These are phyloP conservation scores for Adiantum capillusveneris DNA, from an alignment of 75 land plant species.

Conservation along the genomic window DNA sequence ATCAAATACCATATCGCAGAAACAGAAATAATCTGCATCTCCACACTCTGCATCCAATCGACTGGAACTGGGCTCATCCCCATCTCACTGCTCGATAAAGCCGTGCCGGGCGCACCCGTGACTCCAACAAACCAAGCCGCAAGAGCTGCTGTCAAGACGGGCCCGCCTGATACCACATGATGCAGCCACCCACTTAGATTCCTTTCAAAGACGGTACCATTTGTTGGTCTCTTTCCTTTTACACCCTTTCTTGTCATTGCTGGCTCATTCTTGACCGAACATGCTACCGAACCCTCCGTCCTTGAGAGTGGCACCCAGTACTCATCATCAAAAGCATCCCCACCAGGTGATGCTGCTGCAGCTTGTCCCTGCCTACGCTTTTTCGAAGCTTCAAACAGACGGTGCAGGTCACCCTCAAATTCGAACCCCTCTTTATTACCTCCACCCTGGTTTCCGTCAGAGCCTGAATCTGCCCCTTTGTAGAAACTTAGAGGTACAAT, in stretches of 20 bases:
- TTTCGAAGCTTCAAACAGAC: conserved; percentile 14
- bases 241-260: background rate
- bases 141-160: conserved; percentile 9
- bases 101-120: conserved; percentile 11
- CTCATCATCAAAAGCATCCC: conserved; percentile 4
- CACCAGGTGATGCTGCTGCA: background rate
- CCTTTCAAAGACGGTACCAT: too few species aligned
- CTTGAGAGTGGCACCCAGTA: conserved; percentile 19
- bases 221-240: too few species aligned
- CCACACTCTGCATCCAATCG: conserved; percentile 12
- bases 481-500: background rate
- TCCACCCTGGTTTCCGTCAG: background rate
- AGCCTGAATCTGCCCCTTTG: background rate
- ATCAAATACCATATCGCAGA: conserved; percentile 26
- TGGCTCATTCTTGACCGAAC: background rate
- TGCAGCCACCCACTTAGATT: background rate
- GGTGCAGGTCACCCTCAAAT: background rate
- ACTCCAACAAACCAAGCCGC: conserved; percentile 21
- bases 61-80: conserved; percentile 16
- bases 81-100: conserved; percentile 2
- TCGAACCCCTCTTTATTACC: background rate
- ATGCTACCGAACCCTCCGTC: background rate
- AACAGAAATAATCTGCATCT: conserved; percentile 21
- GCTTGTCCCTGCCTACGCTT: conserved; percentile 3
- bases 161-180: conserved; percentile 6